Evolutionary conservation across 2,329 filamentous ascomycete genomes (phyloP).

Genomic region (Ophiostoma ips): DNA sequence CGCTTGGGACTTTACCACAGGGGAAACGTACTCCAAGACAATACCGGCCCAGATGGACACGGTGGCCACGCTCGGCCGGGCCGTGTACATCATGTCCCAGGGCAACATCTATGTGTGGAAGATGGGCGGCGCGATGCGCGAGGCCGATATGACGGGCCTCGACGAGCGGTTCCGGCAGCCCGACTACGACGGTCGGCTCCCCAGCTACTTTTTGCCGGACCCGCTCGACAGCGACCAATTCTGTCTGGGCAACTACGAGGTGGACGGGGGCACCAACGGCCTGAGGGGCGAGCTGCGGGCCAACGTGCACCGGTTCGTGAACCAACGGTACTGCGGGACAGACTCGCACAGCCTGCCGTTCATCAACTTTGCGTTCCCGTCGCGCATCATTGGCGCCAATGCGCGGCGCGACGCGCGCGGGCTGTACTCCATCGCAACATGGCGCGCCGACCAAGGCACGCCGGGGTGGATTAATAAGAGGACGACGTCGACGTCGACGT

Average conservation of each 20-base stretch:
- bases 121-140: conserved; percentile 6
- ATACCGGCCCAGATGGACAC: conserved; percentile 9
- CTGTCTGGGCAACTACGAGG: conserved; percentile 9
- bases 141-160: conserved; percentile 7
- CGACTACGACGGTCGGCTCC: conserved; percentile 10
- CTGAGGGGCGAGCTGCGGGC: conserved; percentile 5
- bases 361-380: conserved; percentile 3
- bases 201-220: conserved; percentile 10
- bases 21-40: conserved; percentile 2
- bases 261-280: background rate
- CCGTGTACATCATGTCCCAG: conserved; percentile 7
- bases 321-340: conserved; percentile 5
- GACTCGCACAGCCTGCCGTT: conserved; percentile 5
- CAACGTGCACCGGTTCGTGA: conserved; percentile 10
- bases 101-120: conserved; percentile 9
- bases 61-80: conserved; percentile 8
- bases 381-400: conserved; percentile 5
- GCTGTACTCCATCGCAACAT: conserved; percentile 7
- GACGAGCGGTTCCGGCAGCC: conserved; percentile 8
- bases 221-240: conserved; percentile 7
- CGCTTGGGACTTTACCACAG: conserved; percentile 11
- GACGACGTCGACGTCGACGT: background rate
- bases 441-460: conserved; percentile 4
- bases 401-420: conserved; percentile 8
- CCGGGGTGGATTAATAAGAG: background rate